phyloP scores from a whole-genome alignment of 73 alveolate species.

The Symbiodinium natans region DNA sequence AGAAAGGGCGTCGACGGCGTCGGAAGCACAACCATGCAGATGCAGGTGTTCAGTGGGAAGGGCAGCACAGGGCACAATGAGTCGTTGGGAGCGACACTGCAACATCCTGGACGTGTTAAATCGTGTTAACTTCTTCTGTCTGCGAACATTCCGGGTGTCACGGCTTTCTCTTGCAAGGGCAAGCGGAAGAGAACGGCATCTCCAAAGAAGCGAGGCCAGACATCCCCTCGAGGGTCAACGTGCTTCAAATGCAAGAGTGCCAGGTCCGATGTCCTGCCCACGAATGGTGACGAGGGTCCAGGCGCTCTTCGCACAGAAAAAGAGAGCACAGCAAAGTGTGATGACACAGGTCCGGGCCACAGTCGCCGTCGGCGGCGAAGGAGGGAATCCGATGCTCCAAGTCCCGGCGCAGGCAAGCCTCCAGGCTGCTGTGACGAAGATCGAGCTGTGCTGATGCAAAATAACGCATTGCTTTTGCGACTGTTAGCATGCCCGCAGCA shows the following conservation, averaged over 20 bases:
- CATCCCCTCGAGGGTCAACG: neutral
- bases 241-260: neutral
- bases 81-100: neutral
- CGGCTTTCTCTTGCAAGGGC: neutral
- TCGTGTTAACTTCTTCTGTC: neutral
- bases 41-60: neutral
- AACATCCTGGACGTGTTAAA: slow-evolving; percentile 1
- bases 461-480: neutral
- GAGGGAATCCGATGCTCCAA: slow-evolving; percentile 3
- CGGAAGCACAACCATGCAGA: neutral
- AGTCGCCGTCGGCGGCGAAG: slow-evolving; percentile 13
- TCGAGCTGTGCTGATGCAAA: neutral
- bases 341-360: neutral
- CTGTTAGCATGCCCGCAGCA: neutral
- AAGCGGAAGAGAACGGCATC: neutral
- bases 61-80: slow-evolving; percentile 3
- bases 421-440: neutral
- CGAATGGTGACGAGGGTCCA: neutral
- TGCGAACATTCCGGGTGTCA: neutral
- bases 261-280: slow-evolving; percentile 1
- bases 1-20: slow-evolving; percentile 14
- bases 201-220: neutral
- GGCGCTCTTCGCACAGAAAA: neutral
- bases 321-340: neutral
- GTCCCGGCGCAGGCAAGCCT: neutral